Base-by-base conservation (phyloP, 2,329 filamentous ascomycete genomes). In the Fusarium ambrosium region DNA sequence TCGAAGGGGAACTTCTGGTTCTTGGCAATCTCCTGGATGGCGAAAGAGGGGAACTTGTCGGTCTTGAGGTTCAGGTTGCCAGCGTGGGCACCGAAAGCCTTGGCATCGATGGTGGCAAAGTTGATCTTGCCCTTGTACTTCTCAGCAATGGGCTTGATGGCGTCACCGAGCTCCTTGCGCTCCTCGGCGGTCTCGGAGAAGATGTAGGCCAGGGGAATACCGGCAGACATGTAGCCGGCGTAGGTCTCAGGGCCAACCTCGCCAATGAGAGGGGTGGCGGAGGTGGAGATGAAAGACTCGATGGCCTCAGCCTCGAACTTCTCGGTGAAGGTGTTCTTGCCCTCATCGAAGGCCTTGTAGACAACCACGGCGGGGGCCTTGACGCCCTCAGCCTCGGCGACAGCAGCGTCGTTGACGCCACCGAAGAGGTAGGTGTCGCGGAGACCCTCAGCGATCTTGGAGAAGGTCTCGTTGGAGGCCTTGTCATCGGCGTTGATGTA, bases 231-330 rank as follows among this genome's bases (percentile, higher is more conserved):
- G 90, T 99, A 99, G 81, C 90, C 91, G 71, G 94, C 90, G 88
- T 99, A 99, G 76, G 97, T 99, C 85, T 98, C 97, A 72, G 97
- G 97, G 80, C 96, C 96, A 79, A 99, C 93, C 88, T 98, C 97
- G 73, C 97, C 97, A 77, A 99, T 92, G 80, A 99, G 89, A 75
- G 97, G 97, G 70, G 94, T 97, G 78, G 95, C 92, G 71, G 95
- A 88, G 59, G 91, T 92, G 89, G 95, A 95, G 84, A 94, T 91
- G 86, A 98, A 99, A 77, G 89, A 89, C 82, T 92, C 90, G 80
- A 99, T 95, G 62, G 91, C 90, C 71, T 95, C 94, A 71, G 89
- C 89, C 48, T 95, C 93, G 81, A 98, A 95, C 84, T 94, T 92
- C 78, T 95, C 80, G 22, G 90, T 87, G 87, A 94, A 98, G 79